These are phyloP conservation scores for Peronospora farinosa DNA, from an alignment of 352 stramenopile genomes.

Conservation along the genomic window DNA sequence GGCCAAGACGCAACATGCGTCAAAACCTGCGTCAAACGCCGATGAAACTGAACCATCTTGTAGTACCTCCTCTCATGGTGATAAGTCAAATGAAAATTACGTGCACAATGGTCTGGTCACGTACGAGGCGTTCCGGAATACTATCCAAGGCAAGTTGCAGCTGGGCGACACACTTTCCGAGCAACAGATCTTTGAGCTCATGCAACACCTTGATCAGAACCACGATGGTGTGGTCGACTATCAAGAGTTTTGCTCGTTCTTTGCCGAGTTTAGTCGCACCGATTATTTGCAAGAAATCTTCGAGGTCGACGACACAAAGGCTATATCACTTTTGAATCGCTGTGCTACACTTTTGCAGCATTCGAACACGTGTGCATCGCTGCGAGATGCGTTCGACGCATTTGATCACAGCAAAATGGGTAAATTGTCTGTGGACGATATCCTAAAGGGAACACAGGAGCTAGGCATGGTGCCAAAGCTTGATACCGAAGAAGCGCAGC, in stretches of 20 bases:
- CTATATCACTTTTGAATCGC: slow-evolving; percentile 62
- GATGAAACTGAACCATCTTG: slow-evolving; percentile 3
- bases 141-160: slow-evolving; percentile 54
- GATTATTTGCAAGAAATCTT: slow-evolving; percentile 75
- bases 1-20: slow-evolving; percentile 17
- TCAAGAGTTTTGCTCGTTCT: slow-evolving; percentile 86
- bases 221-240: slow-evolving; percentile 86
- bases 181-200: slow-evolving; percentile 90
- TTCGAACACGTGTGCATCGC: slow-evolving; percentile 37
- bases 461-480: slow-evolving; percentile 48
- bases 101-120: slow-evolving; percentile 51
- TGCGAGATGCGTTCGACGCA: slow-evolving; percentile 50
- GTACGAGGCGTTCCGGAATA: slow-evolving; percentile 74
- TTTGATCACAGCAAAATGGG: slow-evolving; percentile 42
- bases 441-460: slow-evolving; percentile 43
- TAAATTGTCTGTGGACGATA: slow-evolving; percentile 41
- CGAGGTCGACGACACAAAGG: slow-evolving; percentile 64
- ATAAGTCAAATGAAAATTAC: slow-evolving; percentile 36
- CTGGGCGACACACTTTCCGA: slow-evolving; percentile 66
- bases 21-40: slow-evolving; percentile 6
- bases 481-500: slow-evolving; percentile 36
- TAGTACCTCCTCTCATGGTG: slow-evolving; percentile 6
- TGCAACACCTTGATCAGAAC: slow-evolving; percentile 89
- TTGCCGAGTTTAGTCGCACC: slow-evolving; percentile 67
- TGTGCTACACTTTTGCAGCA: slow-evolving; percentile 46